Evolutionary conservation across 2,329 filamentous ascomycete genomes (phyloP).

Genomic region (Aspergillaceae sp.): DNA sequence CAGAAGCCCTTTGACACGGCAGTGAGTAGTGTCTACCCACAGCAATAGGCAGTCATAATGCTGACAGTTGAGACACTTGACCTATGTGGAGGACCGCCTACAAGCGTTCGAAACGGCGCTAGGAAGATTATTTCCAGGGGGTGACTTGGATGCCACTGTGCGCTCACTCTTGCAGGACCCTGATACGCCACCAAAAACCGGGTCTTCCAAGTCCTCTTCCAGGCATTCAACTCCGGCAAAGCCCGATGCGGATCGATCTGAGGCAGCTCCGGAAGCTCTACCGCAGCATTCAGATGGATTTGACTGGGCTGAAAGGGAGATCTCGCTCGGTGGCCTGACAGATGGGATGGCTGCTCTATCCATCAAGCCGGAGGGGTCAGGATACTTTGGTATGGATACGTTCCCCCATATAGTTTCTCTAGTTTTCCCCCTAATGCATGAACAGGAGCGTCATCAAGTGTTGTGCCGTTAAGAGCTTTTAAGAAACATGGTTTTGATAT

Average conservation of each 20-base stretch:
- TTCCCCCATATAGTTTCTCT: neutral
- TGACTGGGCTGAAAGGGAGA: conserved; percentile 32
- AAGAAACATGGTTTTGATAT: conserved; percentile 33
- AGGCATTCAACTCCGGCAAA: conserved; percentile 30
- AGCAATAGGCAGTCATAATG: conserved; percentile 12
- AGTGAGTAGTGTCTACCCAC: conserved; percentile 19
- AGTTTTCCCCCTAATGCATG: neutral
- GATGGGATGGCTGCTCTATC: conserved; percentile 36
- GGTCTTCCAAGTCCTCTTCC: conserved; percentile 31
- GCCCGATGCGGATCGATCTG: conserved; percentile 24
- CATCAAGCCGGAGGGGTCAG: conserved; percentile 32
- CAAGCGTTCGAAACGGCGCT: conserved; percentile 31
- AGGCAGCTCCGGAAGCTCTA: conserved; percentile 37
- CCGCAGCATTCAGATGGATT: conserved; percentile 33
- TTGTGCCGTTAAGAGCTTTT: conserved; percentile 30
- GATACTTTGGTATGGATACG: conserved; percentile 27
- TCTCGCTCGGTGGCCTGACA: conserved; percentile 30
- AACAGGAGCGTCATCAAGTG: conserved; percentile 31
- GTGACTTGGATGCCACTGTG: conserved; percentile 32
- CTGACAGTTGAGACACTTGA: conserved; percentile 24
- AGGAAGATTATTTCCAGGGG: conserved; percentile 30
- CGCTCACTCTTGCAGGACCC: conserved; percentile 30
- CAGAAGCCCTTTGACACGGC: conserved; percentile 34
- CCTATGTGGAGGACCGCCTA: conserved; percentile 33
- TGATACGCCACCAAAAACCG: conserved; percentile 23